These are phyloP conservation scores for Meyerozyma elateridarum DNA, from an alignment of 1,139 yeast species.

Conservation along the genomic window DNA sequence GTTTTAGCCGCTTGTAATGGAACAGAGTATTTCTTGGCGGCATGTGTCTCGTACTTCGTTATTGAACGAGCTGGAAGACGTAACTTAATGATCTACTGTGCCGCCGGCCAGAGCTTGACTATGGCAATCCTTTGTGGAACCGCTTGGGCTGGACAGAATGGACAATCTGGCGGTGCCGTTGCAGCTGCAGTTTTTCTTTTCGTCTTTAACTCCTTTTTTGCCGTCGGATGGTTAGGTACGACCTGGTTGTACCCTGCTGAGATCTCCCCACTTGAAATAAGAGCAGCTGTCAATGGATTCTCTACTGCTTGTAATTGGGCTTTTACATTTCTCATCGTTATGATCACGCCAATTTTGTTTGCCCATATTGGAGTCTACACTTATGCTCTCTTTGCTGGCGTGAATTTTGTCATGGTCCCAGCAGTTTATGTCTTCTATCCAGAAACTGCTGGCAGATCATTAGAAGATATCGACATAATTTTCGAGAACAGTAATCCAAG, in stretches of 20 bases:
- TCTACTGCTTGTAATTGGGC: slow-evolving; percentile 37
- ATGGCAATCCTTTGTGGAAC: slow-evolving; percentile 36
- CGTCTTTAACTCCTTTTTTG: slow-evolving; percentile 33
- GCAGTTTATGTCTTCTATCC: slow-evolving; percentile 33
- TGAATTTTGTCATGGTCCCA: slow-evolving; percentile 13
- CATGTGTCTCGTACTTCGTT: slow-evolving; percentile 21
- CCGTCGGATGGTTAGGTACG: slow-evolving; percentile 30
- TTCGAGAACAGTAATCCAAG: no score
- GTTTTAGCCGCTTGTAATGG: slow-evolving; percentile 23
- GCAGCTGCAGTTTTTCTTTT: slow-evolving; percentile 41
- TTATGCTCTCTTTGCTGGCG: slow-evolving; percentile 36
- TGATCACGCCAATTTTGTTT: slow-evolving; percentile 35
- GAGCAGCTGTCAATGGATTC: slow-evolving; percentile 34
- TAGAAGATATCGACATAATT: slow-evolving; percentile 66
- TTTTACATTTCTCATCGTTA: slow-evolving; percentile 30
- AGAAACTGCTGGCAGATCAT: slow-evolving; percentile 58
- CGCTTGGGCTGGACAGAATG: slow-evolving; percentile 23
- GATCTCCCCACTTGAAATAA: slow-evolving; percentile 32
- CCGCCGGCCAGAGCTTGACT: slow-evolving; percentile 33
- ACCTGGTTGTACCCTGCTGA: slow-evolving; percentile 48
- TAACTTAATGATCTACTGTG: slow-evolving; percentile 28
- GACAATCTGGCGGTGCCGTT: slow-evolving; percentile 39
- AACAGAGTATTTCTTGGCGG: slow-evolving; percentile 19
- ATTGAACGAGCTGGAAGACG: slow-evolving; percentile 27
- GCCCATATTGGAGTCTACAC: slow-evolving; percentile 29